Evolutionary conservation across 2,329 filamentous ascomycete species (phyloP), one percentile per base, ranked within the genome.

Genomic region (Colletotrichum tamarilloi): DNA sequence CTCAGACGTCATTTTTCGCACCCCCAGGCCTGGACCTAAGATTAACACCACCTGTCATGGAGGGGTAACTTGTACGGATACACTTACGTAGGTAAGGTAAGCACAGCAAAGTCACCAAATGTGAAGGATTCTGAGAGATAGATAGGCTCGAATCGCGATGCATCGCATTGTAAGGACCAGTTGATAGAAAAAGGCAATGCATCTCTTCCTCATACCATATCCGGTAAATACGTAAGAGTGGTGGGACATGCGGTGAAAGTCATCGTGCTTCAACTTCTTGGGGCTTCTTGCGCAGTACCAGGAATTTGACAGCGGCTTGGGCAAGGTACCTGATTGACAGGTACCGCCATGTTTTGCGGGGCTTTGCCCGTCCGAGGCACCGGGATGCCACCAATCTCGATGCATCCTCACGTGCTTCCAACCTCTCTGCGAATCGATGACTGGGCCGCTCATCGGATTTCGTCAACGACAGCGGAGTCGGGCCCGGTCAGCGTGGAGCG

Each of bases 331-430:
- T 59, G 32, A 30, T 30, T 7, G 28, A 30, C 68, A 72, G 49
- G 68, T 59, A 62, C 69, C 38, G 52, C 30, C 52, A 28, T 46
- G n/a, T 55, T 55, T 66, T 57, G 62, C 52, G 69, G 69, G 65
- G 57, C 58, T 11, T 14, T 32, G 24, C 46, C 26, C 24, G 46
- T 56, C 63, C 55, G 46, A n/a, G 63, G 58, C n/a, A n/a, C 55
- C 68, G 57, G 64, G 32, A 68, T 57, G 62, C 49, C 35, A 57
- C 64, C 64, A 68, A 52, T 68, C 57, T 62, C 55, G 38, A 52
- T 26, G 28, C 42, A 14, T 35, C 46, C 67, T 70, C 67, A 53
- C 53, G 28, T 53, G 53, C 52, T 35, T 26, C 56, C 46, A 67
- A 46, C 42, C 32, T n/a, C 56, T 30, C 26, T 53, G 28, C 16